Base-by-base conservation (phyloP, 805 yeast genomes). In the Ogataea chonburiensis region DNA sequence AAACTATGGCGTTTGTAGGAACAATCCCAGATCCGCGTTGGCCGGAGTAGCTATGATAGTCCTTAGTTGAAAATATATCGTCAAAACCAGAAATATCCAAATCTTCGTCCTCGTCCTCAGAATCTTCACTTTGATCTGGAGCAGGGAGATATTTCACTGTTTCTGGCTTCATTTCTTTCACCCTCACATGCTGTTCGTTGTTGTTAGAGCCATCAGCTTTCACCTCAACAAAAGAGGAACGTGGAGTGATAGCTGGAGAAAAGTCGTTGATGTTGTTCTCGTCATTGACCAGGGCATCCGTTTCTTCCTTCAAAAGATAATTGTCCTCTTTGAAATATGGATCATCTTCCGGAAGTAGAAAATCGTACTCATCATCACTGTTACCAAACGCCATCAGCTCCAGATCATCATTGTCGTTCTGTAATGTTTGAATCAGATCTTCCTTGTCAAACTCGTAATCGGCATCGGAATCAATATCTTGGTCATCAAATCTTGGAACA, bases 391-490 rank as follows among this genome's bases (percentile, higher is more conserved):
- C 51, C 25, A 49, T 49, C 28, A 61, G 42, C 38, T 63, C 68
- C 12, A 63, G 48, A 28, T 63, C 68, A 30, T 63, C 67, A 36
- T 63, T 60, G 48, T 63, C 68, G 22, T 59, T 58, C 38, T 63
- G 60, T 28, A 63, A 47, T 7, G 68, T 59, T 34, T 56, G 60
- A 23, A 70, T 61, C 30, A 67, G 58, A 39, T 68, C 73, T 38
- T 73, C 73, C 30, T 70, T 67, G 43, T 63, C 80, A 41, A 74
- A 68, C 46, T 74, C 80, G 48, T 80, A 79, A 50, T 79, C 89
- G 8, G 77, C 86, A 38, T 79, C 87, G 0, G 82, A 75, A 37
- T 63, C 57, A 8, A 61, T 40, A 13, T 62, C 67, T 17, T 55
- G 52, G 17, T 73, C 79, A 30, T 68, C 67, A 40, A 75, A 60